Base-by-base conservation (phyloP, 495 filamentous ascomycete genomes). In the Parathielavia hyrcaniae region DNA sequence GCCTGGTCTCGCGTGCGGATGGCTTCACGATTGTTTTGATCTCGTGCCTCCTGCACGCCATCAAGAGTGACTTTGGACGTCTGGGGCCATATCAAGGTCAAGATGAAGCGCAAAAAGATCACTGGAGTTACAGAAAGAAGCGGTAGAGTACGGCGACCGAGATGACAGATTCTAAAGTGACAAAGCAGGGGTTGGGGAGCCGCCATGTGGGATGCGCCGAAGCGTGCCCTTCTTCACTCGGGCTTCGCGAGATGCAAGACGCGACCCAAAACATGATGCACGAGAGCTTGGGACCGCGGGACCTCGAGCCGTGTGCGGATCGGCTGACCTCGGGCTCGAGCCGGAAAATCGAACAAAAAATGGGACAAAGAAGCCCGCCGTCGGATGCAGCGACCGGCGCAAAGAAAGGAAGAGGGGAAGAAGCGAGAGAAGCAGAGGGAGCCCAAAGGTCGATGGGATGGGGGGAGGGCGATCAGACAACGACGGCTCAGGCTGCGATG, bases 371-470 rank as follows among this genome's bases (percentile, higher is more conserved):
- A 55, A 56, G 55, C 23, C 30, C 12, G 17, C 2, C 1, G 16
- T 52, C 57, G 22, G 11, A 53, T 38, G 50, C 45, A 59, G n/a
- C 41, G 40, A 61, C 32, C 36, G 30, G 34, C 4, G 41, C 45
- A 56, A 19, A n/a, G 19, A 43, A 36, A 17, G 56, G 60, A 35
- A 55, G 55, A 47, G 53, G 48, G 26, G 57, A 64, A 70, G 65
- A 69, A 71, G 58, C 38, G 73, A 64, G 70, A 75, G 70, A 70
- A 67, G 60, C 47, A 61, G 62, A 67, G 71, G 73, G 70, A 65
- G 62, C 49, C 49, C 57, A 59, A 63, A 53, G 57, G 60, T 44
- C 64, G 60, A 61, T 61, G 53, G 54, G 35, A 64, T 60, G 64
- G 65, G 67, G 65, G 58, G 64, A 64, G 68, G 68, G 70, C 70